Conservation (phyloP, 2,329 filamentous ascomycete species). For the Pseudogymnoascus sp. region DNA sequence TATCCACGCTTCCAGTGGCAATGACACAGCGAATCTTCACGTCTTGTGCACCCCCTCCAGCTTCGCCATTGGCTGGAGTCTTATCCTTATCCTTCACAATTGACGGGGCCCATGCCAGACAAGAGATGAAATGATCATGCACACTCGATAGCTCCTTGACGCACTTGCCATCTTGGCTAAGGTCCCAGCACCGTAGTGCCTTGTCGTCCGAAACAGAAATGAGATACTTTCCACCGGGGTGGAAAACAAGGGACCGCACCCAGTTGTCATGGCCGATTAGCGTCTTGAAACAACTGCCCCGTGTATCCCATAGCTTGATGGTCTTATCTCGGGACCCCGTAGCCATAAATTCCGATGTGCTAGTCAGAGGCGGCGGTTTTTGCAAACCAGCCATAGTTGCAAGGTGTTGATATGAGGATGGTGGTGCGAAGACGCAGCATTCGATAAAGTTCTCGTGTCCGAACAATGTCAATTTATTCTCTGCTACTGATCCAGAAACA, state of each 20-base stretch:
- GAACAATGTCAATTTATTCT: constrained; percentile 61
- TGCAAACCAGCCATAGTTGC: constrained; percentile 73
- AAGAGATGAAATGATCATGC: constrained; percentile 79
- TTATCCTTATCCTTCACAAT: constrained; percentile 49
- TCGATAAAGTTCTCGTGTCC: constrained; percentile 83
- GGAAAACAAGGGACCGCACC: constrained; percentile 79
- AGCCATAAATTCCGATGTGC: constrained; percentile 78
- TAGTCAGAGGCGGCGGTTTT: constrained; percentile 65
- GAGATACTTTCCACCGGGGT: constrained; percentile 85
- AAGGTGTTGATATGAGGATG: constrained; percentile 68
- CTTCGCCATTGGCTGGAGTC: constrained; percentile 34
- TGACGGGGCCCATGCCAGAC: constrained; percentile 78
- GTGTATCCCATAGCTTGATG: constrained; percentile 80
- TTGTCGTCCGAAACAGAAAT: constrained; percentile 84
- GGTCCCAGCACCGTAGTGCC: constrained; percentile 87
- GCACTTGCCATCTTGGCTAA: constrained; percentile 81
- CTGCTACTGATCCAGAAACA: constrained; percentile 55
- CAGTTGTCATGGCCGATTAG: constrained; percentile 89
- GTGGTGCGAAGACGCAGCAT: constrained; percentile 79
- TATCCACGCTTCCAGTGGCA: constrained; percentile 78
- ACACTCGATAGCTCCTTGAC: constrained; percentile 72
- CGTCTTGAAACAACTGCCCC: constrained; percentile 77
- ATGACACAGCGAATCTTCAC: constrained; percentile 74
- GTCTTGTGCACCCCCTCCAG: constrained; percentile 33
- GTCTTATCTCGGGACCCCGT: constrained; percentile 86